Base-by-base conservation (phyloP, 2,329 filamentous ascomycete genomes). In the Phaeosphaeria sp. region DNA sequence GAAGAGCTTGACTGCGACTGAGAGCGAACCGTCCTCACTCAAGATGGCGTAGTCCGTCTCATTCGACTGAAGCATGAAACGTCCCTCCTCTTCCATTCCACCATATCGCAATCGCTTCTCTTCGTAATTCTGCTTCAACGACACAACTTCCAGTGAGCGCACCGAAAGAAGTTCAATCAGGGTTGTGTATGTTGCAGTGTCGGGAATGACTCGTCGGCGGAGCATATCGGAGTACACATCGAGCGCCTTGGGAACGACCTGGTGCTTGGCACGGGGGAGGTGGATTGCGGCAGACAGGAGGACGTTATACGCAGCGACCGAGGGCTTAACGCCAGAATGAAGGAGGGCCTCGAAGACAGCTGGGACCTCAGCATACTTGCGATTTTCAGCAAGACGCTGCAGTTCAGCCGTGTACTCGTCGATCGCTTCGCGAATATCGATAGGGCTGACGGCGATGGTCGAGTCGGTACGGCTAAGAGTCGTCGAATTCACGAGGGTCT, bases 191-290 rank as follows among this genome's bases (percentile, higher is more conserved):
- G 94, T 98, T 56, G 91, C 87, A 53, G 89, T 88, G 74, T 97
- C 90, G 7, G 94, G 93, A 20, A 86, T 81, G 22, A 98, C 89
- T 67, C 89, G 90, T 64, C 93, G 90, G 64, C 90, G 88, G 67
- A 97, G 87, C 95, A 99, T 98, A 75, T 98, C 93, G 17, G 93
- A 90, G 77, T 98, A 99, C 51, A 99, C 91, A 80, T 97, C 93
- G 51, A 98, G 84, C 5, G 92, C 93, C 81, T 96, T 96, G 60
- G 92, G 90, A 15, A 96, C 91, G 51, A 95, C 88, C 79, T 96
- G 91, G 53, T 90, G 90, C 77, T 89, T 91, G 76, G 91, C 89
- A 22, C 84, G 83, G 7, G 93, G 91, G 18, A 97, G 85, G 66
- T 92, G 86, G 60, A 97, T 92, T 15, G 93, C 93, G 6, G 95